Evolutionary conservation across 106 monocot genomes (phyloP).

Genomic region (Acanthochlamys bracteata): DNA sequence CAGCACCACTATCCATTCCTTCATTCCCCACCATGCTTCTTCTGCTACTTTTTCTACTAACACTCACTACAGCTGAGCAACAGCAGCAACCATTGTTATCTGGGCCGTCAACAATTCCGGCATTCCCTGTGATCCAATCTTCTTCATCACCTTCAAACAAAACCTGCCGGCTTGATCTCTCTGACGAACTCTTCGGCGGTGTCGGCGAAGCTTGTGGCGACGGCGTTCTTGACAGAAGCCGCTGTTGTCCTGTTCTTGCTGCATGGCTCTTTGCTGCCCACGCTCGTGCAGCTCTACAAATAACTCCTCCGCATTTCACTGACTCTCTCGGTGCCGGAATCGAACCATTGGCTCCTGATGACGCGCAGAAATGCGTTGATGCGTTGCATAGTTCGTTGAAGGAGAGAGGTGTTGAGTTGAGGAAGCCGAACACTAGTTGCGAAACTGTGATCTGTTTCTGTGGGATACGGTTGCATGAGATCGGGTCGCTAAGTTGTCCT

Average conservation of each 20-base stretch:
- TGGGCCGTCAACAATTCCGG: conserved; percentile 38
- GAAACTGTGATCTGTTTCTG: conserved; percentile 90
- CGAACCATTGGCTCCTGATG: conserved; percentile 72
- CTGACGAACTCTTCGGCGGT: conserved; percentile 91
- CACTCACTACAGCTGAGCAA: background rate
- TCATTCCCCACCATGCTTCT: background rate
- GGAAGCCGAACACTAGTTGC: conserved; percentile 68
- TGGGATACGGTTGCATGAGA: conserved; percentile 91
- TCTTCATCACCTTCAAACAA: background rate
- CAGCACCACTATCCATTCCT: background rate
- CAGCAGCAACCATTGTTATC: conserved; percentile 3
- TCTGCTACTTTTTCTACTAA: too few species aligned
- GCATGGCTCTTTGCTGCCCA: conserved; percentile 96
- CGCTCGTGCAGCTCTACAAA: conserved; percentile 55
- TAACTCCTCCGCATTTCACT: conserved; percentile 1
- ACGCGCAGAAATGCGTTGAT: conserved; percentile 87
- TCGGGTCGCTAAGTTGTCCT: conserved; percentile 70
- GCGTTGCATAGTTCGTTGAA: conserved; percentile 56
- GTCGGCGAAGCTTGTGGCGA: conserved; percentile 69
- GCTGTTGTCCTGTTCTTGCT: conserved; percentile 98
- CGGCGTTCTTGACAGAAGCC: conserved; percentile 55
- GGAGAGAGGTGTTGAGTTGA: conserved; percentile 33
- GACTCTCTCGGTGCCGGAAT: conserved; percentile 4
- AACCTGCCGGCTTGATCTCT: conserved; percentile 84
- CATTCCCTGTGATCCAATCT: conserved; percentile 38